Conservation (phyloP, 805 yeast species). For the Teunomyces aglyptinius region DNA sequence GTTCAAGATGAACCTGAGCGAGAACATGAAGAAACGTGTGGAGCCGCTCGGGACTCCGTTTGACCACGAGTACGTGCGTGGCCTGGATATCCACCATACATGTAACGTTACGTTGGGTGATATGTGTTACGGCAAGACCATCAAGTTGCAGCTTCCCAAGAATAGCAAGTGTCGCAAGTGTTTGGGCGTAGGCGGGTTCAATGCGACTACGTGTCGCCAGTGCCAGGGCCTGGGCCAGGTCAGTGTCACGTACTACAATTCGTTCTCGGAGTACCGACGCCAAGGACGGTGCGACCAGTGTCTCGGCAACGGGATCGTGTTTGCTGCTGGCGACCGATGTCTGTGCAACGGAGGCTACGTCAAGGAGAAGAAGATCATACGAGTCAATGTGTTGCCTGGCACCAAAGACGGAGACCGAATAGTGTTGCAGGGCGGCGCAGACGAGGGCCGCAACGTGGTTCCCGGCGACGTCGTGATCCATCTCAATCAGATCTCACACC, state of each 20-base stretch:
- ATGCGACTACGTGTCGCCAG: conserved; percentile 34
- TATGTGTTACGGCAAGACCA: conserved; percentile 54
- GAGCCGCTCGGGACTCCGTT: conserved; percentile 20
- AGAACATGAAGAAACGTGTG: conserved; percentile 14
- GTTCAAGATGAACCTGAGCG: conserved; percentile 3
- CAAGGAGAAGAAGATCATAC: conserved; percentile 49
- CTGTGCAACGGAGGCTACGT: conserved; percentile 39
- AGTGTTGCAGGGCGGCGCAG: conserved; percentile 59
- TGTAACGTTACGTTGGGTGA: conserved; percentile 54
- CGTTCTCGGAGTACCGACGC: conserved; percentile 40
- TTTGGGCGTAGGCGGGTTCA: conserved; percentile 50
- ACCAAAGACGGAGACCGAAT: conserved; percentile 50
- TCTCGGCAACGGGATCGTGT: conserved; percentile 32
- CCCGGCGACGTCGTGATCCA: conserved; percentile 71
- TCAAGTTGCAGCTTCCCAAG: conserved; percentile 54
- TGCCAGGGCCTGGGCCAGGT: conserved; percentile 47
- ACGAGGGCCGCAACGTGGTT: conserved; percentile 54
- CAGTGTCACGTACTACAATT: conserved; percentile 43
- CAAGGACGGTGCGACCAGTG: conserved; percentile 32
- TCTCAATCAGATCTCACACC: conserved; percentile 41
- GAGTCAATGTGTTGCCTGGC: conserved; percentile 57
- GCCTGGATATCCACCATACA: conserved; percentile 57
- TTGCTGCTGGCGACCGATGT: conserved; percentile 22
- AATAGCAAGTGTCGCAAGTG: conserved; percentile 50
- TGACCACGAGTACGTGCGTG: conserved; percentile 25